Conservation (phyloP, 2,329 filamentous ascomycete genomes). For the Beauveria bassiana region DNA sequence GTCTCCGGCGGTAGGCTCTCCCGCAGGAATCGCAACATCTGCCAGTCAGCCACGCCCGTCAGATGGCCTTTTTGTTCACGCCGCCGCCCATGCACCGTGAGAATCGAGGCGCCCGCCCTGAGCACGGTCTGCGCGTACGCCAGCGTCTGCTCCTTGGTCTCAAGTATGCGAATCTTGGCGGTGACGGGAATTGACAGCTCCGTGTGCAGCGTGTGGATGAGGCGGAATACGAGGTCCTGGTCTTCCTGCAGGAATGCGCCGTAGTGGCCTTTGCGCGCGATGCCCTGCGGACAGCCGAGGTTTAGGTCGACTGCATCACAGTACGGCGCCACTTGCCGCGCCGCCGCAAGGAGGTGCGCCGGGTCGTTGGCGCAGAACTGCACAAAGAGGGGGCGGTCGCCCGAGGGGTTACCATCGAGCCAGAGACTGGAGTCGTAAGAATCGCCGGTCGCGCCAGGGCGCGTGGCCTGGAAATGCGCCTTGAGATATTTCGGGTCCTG, state of each 20-base stretch:
- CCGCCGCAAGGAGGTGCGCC: slow-evolving; percentile 70
- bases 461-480: slow-evolving; percentile 69
- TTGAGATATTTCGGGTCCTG: slow-evolving; percentile 70
- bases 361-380: slow-evolving; percentile 94
- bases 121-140: slow-evolving; percentile 85
- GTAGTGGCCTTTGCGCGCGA: slow-evolving; percentile 83
- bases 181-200: slow-evolving; percentile 79
- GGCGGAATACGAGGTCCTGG: slow-evolving; percentile 69
- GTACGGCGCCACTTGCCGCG: slow-evolving; percentile 69
- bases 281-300: slow-evolving; percentile 91
- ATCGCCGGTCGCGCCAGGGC: slow-evolving; percentile 18
- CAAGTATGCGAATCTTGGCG: slow-evolving; percentile 87
- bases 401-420: slow-evolving; percentile 77
- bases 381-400: slow-evolving; percentile 87
- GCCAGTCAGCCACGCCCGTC: slow-evolving; percentile 90
- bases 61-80: slow-evolving; percentile 94
- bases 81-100: slow-evolving; percentile 83
- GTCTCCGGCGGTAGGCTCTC: slow-evolving; percentile 79
- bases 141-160: slow-evolving; percentile 78
- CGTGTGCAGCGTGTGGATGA: slow-evolving; percentile 76
- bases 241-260: slow-evolving; percentile 94
- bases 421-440: slow-evolving; percentile 32
- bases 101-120: slow-evolving; percentile 79
- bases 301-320: slow-evolving; percentile 96
- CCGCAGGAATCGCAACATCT: slow-evolving; percentile 70